Evolutionary conservation across 2,329 filamentous ascomycete genomes (phyloP).

Genomic region (Xylariales sp.): DNA sequence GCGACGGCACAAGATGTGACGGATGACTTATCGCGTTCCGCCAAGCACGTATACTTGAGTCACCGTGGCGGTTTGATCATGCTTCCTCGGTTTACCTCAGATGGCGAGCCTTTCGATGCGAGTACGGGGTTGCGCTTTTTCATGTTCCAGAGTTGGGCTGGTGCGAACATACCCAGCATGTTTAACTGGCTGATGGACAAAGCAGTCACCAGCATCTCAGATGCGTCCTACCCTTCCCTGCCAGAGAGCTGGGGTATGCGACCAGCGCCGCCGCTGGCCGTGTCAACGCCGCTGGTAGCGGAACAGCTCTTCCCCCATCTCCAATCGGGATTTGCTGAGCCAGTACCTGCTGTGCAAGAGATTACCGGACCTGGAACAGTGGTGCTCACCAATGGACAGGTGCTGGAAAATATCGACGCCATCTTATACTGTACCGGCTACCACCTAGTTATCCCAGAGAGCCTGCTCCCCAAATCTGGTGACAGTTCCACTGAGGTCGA

Average conservation of each 20-base stretch:
- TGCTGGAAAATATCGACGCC: constrained; percentile 26
- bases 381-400: constrained; percentile 21
- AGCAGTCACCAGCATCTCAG: background rate
- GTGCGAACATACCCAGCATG: background rate
- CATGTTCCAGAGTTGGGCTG: background rate
- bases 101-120: background rate
- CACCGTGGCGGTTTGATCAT: constrained; percentile 4
- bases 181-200: background rate
- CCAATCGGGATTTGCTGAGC: constrained; percentile 18
- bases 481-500: background rate
- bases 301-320: constrained; percentile 21
- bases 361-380: constrained; percentile 24
- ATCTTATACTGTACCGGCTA: constrained; percentile 29
- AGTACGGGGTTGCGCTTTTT: background rate
- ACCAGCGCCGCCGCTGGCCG: constrained; percentile 1
- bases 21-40: constrained; percentile 8
- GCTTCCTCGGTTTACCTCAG: background rate
- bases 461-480: constrained; percentile 1
- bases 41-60: constrained; percentile 9
- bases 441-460: constrained; percentile 17
- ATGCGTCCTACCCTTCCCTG: constrained; percentile 9
- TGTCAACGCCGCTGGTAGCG: constrained; percentile 11
- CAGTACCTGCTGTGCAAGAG: constrained; percentile 21
- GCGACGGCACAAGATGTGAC: constrained; percentile 10
- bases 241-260: constrained; percentile 7